Conservation (phyloP, 139 green algal genomes). For the Micromonas pusilla region DNA sequence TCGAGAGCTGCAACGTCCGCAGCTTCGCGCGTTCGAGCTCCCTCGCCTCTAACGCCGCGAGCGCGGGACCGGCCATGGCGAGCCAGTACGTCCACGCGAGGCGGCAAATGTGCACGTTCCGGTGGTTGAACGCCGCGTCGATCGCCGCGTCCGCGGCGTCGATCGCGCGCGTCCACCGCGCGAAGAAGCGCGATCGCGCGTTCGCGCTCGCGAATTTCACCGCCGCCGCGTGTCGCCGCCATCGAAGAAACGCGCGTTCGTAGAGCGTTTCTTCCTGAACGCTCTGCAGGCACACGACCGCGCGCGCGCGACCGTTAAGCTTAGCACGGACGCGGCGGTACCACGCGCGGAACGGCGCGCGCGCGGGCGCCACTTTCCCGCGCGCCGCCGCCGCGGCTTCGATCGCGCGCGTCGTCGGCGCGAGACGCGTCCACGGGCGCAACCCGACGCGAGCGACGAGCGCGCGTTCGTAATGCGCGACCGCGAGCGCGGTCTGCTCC, state of each 20-base stretch:
- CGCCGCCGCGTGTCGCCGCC: not conserved
- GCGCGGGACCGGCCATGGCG: not conserved
- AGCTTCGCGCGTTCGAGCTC: not conserved
- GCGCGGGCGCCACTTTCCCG: too few species aligned
- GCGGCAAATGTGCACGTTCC: not conserved
- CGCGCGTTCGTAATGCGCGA: not conserved
- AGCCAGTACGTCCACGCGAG: not conserved
- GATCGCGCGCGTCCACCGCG: too few species aligned
- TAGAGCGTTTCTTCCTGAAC: too few species aligned
- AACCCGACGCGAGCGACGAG: not conserved
- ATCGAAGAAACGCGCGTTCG: too few species aligned
- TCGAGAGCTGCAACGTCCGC: not conserved
- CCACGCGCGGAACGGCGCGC: not conserved
- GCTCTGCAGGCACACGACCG: too few species aligned
- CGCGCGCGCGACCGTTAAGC: too few species aligned
- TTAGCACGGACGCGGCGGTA: not conserved
- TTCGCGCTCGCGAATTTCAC: not conserved
- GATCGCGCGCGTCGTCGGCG: not conserved
- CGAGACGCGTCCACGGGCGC: not conserved
- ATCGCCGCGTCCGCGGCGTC: too few species aligned
- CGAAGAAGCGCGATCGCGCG: too few species aligned
- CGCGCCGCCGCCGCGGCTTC: too few species aligned
- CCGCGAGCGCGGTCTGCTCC: not conserved
- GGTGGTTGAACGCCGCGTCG: not conserved
- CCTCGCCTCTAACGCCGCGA: too few species aligned